These are phyloP conservation scores for Wickerhamomyces sp. DNA, from an alignment of 1,139 yeast species.

Conservation along the genomic window DNA sequence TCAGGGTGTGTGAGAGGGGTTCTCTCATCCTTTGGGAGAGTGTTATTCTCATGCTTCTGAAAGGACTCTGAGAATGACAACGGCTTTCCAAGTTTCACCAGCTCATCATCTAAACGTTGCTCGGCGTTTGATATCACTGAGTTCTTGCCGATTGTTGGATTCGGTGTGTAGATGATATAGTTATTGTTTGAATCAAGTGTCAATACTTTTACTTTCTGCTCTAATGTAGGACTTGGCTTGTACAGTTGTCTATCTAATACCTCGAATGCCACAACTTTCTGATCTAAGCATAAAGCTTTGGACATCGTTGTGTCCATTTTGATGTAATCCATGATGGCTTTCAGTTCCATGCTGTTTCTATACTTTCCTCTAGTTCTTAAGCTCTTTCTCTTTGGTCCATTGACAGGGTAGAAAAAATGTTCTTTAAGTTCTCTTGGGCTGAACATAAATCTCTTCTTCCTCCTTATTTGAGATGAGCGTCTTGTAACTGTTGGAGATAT, in stretches of 20 bases:
- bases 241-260: constrained; percentile 8
- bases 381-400: constrained; percentile 17
- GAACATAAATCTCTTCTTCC: constrained; percentile 18
- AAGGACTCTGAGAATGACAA: constrained; percentile 1
- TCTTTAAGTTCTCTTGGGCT: constrained; percentile 15
- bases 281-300: constrained; percentile 18
- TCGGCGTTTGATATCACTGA: constrained; percentile 20
- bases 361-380: constrained; percentile 19
- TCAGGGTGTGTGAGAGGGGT: constrained; percentile 4
- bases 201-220: constrained; percentile 13
- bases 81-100: constrained; percentile 14
- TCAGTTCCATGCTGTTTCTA: constrained; percentile 18
- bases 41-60: not conserved
- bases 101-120: constrained; percentile 14
- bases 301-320: constrained; percentile 18
- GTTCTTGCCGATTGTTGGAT: constrained; percentile 14
- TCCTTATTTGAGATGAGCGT: constrained; percentile 11
- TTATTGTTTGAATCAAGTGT: constrained; percentile 23
- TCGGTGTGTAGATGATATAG: constrained; percentile 21
- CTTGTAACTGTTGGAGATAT: constrained; percentile 13
- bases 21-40: not conserved
- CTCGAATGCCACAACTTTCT: constrained; percentile 11
- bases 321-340: constrained; percentile 19
- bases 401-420: constrained; percentile 21
- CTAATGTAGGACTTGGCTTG: constrained; percentile 13